These are phyloP conservation scores for Triangularia verruculosa DNA, from an alignment of 2,329 filamentous ascomycete species.

Conservation along the genomic window DNA sequence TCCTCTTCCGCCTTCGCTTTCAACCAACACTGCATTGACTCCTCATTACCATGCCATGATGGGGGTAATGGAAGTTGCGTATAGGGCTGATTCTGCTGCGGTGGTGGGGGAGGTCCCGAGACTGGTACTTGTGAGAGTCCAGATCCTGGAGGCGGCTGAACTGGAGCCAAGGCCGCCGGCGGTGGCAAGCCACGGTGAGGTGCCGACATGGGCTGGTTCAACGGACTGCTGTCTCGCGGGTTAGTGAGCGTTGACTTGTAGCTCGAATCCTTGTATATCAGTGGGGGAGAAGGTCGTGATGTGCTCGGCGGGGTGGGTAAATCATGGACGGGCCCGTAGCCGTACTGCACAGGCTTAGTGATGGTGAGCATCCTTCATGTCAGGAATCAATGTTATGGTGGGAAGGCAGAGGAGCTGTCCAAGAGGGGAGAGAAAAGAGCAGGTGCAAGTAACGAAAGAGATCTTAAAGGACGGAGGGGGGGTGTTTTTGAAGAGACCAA, in stretches of 20 bases:
- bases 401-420: not conserved
- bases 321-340: constrained; percentile 61
- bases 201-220: constrained; percentile 61
- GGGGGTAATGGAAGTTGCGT: constrained; percentile 61
- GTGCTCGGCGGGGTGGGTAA: constrained; percentile 57
- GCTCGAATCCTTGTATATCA: constrained; percentile 47
- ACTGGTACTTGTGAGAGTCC: constrained; percentile 32
- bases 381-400: constrained; percentile 7
- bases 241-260: constrained; percentile 41
- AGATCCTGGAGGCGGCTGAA: constrained; percentile 41
- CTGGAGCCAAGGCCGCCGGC: constrained; percentile 62
- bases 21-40: constrained; percentile 70
- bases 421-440: constrained; percentile 15
- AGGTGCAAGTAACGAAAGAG: constrained; percentile 8
- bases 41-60: constrained; percentile 64
- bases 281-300: constrained; percentile 53
- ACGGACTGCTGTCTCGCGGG: constrained; percentile 46
- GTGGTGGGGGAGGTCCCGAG: constrained; percentile 33
- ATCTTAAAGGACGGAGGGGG: constrained; percentile 9
- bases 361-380: constrained; percentile 57
- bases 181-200: constrained; percentile 68
- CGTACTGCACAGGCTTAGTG: constrained; percentile 57
- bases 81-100: constrained; percentile 42
- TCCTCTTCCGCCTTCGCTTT: constrained; percentile 72
- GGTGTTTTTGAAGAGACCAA: constrained; percentile 7